Percentiles rank a stretch among this genome's conserved stretches.
Evolutionary conservation across 2,329 filamentous ascomycete genomes (phyloP).

Genomic region (Aspergillus calidoustus): DNA sequence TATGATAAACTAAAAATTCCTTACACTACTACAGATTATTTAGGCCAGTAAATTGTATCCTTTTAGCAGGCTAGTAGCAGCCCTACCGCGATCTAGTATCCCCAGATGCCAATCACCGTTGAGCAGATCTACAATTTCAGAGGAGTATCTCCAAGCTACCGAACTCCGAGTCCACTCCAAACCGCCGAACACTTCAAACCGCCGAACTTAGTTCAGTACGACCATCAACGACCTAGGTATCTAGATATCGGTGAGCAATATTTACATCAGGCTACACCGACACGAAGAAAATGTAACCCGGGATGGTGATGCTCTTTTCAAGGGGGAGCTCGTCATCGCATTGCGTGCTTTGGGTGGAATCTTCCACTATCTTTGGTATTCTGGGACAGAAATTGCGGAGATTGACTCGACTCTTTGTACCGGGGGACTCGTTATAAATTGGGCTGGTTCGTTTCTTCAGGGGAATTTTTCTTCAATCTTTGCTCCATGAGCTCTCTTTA

Average conservation of each 20-base stretch:
- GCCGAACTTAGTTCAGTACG: not conserved
- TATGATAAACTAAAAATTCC: constrained; percentile 16
- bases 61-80: constrained; percentile 1
- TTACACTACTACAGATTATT: not conserved
- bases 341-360: constrained; percentile 27
- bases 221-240: too few species aligned
- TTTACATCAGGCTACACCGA: not conserved
- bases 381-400: constrained; percentile 1
- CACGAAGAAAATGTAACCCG: not conserved
- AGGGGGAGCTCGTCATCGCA: constrained; percentile 21
- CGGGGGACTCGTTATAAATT: constrained; percentile 5
- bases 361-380: constrained; percentile 11
- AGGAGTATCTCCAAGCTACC: not conserved
- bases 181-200: too few species aligned
- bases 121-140: not conserved
- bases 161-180: not conserved
- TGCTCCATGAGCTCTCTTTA: not conserved
- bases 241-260: not conserved
- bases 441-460: not conserved
- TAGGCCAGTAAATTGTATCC: not conserved
- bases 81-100: not conserved
- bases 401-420: constrained; percentile 5
- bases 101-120: not conserved
- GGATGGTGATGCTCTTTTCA: constrained; percentile 3
- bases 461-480: not conserved